Percentiles rank a stretch among this genome's conserved stretches.
Evolutionary conservation across 441 rosid species (phyloP).

Genomic region (Erysimum pusillum): DNA sequence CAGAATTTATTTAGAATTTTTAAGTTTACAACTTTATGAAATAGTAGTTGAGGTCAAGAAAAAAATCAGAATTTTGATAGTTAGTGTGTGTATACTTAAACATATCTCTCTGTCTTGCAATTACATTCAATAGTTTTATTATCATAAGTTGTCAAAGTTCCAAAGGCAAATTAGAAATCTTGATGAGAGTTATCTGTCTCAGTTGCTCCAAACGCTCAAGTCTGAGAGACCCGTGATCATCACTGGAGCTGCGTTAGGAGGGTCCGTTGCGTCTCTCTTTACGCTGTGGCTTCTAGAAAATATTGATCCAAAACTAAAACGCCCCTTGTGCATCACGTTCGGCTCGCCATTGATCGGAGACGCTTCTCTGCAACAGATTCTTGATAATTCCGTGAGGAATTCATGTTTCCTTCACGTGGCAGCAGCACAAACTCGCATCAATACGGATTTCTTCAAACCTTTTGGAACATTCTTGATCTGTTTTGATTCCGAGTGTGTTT

Average conservation of each 20-base stretch:
- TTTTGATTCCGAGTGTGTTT: slow-evolving; percentile 51
- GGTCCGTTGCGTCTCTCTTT: slow-evolving; percentile 76
- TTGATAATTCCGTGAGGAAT: slow-evolving; percentile 49
- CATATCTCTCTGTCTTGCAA: not conserved
- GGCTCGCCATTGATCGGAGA: slow-evolving; percentile 73
- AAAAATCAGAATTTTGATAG: not conserved
- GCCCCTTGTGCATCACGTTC: slow-evolving; percentile 74
- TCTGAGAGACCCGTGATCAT: slow-evolving; percentile 50
- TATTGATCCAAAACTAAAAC: slow-evolving; percentile 41
- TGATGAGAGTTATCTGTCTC: not conserved
- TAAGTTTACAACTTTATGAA: not conserved
- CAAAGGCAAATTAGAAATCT: not conserved
- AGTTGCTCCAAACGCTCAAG: slow-evolving; percentile 18
- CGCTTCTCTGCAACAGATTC: slow-evolving; percentile 54
- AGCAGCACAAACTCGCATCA: slow-evolving; percentile 46
- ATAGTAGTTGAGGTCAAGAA: not conserved
- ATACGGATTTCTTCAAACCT: slow-evolving; percentile 48
- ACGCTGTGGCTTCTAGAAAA: slow-evolving; percentile 65
- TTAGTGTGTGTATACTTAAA: slow-evolving; percentile 4
- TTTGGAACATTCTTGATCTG: slow-evolving; percentile 73
- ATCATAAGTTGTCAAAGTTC: not conserved
- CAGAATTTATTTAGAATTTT: not conserved
- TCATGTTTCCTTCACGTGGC: slow-evolving; percentile 75
- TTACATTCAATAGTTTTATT: not conserved
- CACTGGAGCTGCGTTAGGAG: slow-evolving; percentile 69